Evolutionary conservation across 1,284 basidiomycete species (phyloP), one percentile per base, ranked within the genome.

Genomic region (Boletellus dicymbophilus): DNA sequence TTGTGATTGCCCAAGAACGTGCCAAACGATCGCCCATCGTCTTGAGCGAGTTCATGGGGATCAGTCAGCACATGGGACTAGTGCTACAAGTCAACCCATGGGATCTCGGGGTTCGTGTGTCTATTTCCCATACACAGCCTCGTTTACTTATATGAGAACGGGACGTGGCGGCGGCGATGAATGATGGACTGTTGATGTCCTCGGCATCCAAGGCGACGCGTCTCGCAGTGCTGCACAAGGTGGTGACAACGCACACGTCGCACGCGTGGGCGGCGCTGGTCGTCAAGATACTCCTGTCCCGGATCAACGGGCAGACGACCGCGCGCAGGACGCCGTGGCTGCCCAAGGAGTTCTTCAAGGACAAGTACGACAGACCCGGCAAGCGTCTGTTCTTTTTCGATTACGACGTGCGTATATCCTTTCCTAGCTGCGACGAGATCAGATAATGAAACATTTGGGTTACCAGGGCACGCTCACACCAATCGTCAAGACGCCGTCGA

Each of bases 31-130:
- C 88, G 48, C 94, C 90, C 0, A 82, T 96, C 48, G 90, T 99
- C 49, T 76, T 99, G 39, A 94, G 90, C 64, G 96, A 99, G 72
- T 99, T 99, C 67, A 98, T 98, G 84, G 96, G 97, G 22, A 98
- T 97, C 56, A 90, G 89, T 44, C 88, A 88, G 60, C 84, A 89
- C 54, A 92, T 96, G 88, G 78, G 78, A 37, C 82, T 90, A 37
- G 90, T 93, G 12, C 75, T 95, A 39, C 82, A 90, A 57, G 85
- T 92, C 43, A 93, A 93, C 65, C 93, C 93, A 1, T 95, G 93
- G 93, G 90, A 93, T 65, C 80, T 93, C 10, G 88, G 85, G 49
- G 89, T 90, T 10, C 26, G 53, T 52, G 40, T 46, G 46, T 46
- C 47, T 50, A 18, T 1, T 34, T 25, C 34, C 42, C 0, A n/a